phyloP scores from a whole-genome alignment of 2,329 filamentous ascomycete species.

The Coleophoma cylindrospora region DNA sequence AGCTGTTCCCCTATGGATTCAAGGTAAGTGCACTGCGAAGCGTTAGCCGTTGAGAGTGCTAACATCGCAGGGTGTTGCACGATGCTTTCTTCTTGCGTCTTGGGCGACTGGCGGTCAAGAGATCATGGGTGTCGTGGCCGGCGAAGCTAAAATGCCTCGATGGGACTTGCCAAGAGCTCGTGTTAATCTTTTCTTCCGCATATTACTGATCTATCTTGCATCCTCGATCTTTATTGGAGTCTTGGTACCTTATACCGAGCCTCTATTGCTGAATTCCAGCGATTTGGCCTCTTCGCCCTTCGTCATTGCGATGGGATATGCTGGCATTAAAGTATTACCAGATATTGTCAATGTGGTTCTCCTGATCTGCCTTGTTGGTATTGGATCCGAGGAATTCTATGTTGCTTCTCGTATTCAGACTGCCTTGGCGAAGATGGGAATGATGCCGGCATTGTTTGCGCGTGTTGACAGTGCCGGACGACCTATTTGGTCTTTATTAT shows the following conservation, averaged over 20 bases:
- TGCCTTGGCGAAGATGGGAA: neutral
- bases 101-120: neutral
- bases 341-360: constrained; percentile 61
- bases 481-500: neutral
- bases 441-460: neutral
- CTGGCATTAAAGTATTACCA: constrained; percentile 57
- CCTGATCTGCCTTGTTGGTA: constrained; percentile 28
- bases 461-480: neutral
- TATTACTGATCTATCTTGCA: neutral
- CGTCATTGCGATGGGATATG: constrained; percentile 54
- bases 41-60: neutral
- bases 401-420: neutral
- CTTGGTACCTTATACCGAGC: neutral
- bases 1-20: neutral
- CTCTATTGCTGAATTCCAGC: constrained; percentile 5
- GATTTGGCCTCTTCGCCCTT: constrained; percentile 31
- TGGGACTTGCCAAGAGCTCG: neutral
- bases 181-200: neutral
- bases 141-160: neutral
- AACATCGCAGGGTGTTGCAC: neutral
- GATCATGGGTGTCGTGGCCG: neutral
- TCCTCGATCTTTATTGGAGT: neutral
- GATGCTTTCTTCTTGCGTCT: neutral
- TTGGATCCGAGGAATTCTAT: neutral
- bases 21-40: neutral